Conservation (phyloP, 2,329 filamentous ascomycete species). For the Tolypocladium guangdongense region DNA sequence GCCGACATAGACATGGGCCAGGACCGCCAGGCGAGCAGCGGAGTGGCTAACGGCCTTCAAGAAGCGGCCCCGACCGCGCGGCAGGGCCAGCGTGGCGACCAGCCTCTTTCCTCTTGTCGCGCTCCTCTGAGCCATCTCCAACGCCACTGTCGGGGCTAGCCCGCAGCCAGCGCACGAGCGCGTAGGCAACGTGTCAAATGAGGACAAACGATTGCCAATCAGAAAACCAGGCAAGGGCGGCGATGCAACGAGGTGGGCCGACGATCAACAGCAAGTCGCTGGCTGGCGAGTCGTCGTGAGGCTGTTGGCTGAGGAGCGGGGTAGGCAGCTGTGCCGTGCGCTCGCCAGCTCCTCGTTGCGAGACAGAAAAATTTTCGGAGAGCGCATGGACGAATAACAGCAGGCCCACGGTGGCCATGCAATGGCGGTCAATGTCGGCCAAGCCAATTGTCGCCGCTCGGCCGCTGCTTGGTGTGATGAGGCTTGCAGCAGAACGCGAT, state of each 20-base stretch:
- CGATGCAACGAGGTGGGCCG: neutral
- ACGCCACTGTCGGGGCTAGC: neutral
- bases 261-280: neutral
- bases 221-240: neutral
- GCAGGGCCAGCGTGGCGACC: neutral
- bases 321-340: neutral
- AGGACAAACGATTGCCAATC: neutral
- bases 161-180: neutral
- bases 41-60: neutral
- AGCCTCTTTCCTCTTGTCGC: neutral
- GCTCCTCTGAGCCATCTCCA: neutral
- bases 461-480: constrained; percentile 4
- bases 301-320: neutral
- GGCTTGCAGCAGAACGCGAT: constrained; percentile 3
- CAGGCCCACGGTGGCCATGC: neutral
- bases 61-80: neutral
- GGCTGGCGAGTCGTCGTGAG: neutral
- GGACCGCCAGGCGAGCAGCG: neutral
- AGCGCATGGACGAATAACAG: constrained; percentile 2
- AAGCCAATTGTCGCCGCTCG: neutral
- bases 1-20: neutral
- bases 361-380: neutral
- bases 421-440: constrained; percentile 4
- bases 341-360: constrained; percentile 1
- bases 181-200: neutral